These are phyloP conservation scores for Pisolithus orientalis DNA, from an alignment of 768 basidiomycete species.

Conservation along the genomic window DNA sequence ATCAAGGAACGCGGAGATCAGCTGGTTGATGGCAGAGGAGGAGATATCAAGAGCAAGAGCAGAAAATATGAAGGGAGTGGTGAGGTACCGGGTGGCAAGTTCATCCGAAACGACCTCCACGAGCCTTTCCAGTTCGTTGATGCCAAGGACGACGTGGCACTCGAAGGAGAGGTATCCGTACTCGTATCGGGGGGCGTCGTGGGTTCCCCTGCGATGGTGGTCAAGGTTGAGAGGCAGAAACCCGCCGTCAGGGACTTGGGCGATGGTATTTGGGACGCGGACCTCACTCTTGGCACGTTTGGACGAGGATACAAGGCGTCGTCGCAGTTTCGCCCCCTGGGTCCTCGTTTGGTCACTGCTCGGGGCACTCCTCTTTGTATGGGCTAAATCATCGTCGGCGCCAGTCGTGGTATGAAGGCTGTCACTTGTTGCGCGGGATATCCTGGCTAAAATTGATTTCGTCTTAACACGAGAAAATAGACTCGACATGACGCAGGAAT, in stretches of 20 bases:
- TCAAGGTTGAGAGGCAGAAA: conserved; percentile 51
- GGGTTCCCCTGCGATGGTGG: conserved; percentile 33
- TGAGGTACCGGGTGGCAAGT: conserved; percentile 66
- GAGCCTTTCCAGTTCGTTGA: conserved; percentile 64
- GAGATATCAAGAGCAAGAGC: conserved; percentile 85
- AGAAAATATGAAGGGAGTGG: conserved; percentile 92
- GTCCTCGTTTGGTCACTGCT: conserved; percentile 42
- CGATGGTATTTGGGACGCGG: conserved; percentile 26
- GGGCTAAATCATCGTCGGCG: conserved; percentile 13
- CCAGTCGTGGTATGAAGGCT: conserved; percentile 21
- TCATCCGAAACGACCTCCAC: conserved; percentile 64
- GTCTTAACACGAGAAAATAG: conserved; percentile 68
- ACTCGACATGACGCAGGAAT: conserved; percentile 48
- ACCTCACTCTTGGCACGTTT: conserved; percentile 24
- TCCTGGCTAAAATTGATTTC: conserved; percentile 40
- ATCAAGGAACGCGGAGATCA: conserved; percentile 74
- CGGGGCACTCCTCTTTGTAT: conserved; percentile 36
- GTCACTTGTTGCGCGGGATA: conserved; percentile 39
- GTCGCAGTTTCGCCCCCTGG: conserved; percentile 29
- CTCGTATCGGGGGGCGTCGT: conserved; percentile 36
- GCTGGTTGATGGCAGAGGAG: conserved; percentile 58
- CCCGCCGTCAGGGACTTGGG: conserved; percentile 42
- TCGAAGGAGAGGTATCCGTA: conserved; percentile 75
- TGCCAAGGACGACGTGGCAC: conserved; percentile 66
- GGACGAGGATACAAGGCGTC: conserved; percentile 25